phyloP scores from a whole-genome alignment of 140 eudicot genomes.

The Erigeron philadelphicus region DNA sequence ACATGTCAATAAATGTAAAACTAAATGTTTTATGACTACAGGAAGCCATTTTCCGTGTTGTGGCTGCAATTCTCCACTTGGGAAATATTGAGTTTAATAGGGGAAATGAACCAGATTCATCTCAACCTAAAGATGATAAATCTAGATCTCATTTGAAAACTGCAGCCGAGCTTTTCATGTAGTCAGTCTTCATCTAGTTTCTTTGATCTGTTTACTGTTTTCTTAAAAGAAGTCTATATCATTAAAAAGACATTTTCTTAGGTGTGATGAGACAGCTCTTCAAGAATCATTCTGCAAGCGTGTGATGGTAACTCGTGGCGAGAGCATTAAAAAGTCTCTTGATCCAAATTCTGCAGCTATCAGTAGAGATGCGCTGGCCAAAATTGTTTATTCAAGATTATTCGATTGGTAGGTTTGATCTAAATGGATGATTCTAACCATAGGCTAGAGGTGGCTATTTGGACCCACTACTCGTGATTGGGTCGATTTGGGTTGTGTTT shows the following conservation, averaged over 20 bases:
- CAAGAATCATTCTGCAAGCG: conserved; percentile 62
- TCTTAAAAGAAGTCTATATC: neutral
- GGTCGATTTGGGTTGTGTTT: conserved; percentile 12
- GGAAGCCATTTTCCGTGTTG: conserved; percentile 86
- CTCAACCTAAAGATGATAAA: conserved; percentile 82
- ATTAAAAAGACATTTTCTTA: conserved; percentile 20
- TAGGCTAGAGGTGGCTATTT: conserved; percentile 18
- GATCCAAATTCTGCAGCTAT: conserved; percentile 57
- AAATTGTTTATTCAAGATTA: conserved; percentile 55
- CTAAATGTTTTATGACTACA: conserved; percentile 21
- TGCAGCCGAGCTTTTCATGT: conserved; percentile 73
- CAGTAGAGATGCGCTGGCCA: conserved; percentile 67
- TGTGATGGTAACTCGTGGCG: conserved; percentile 68
- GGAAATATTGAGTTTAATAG: conserved; percentile 74
- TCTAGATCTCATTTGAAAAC: conserved; percentile 62
- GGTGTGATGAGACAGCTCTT: conserved; percentile 53
- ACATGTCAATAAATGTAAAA: neutral
- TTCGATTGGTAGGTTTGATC: conserved; percentile 52
- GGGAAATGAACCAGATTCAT: conserved; percentile 61
- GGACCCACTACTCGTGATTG: neutral
- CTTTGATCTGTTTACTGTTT: neutral
- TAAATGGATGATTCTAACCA: conserved; percentile 11
- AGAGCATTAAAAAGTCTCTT: conserved; percentile 49
- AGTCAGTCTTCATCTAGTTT: conserved; percentile 28
- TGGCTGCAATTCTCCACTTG: conserved; percentile 85